phyloP scores from a whole-genome alignment of 2,329 filamentous ascomycete genomes.

The Apiospora malaysiana region DNA sequence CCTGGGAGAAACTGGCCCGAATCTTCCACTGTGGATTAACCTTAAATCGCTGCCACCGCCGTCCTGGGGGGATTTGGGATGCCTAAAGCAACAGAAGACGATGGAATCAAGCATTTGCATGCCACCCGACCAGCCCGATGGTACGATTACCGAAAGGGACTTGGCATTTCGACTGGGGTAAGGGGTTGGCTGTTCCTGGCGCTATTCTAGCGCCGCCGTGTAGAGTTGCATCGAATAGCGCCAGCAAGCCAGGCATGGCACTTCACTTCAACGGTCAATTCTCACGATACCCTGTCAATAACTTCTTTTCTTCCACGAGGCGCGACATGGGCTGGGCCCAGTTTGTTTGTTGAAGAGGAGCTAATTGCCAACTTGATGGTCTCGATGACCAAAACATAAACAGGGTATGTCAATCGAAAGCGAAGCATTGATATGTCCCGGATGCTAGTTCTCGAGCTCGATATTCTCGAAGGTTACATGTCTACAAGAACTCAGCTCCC shows the following conservation, averaged over 20 bases:
- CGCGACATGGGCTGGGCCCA: neutral
- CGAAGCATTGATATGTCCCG: neutral
- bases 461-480: too few species aligned
- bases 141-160: neutral
- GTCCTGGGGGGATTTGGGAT: neutral
- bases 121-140: neutral
- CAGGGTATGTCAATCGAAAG: neutral
- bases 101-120: neutral
- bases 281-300: too few species aligned
- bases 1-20: neutral
- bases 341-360: neutral
- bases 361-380: neutral
- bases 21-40: slow-evolving; percentile 1
- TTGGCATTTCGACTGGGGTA: neutral
- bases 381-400: neutral
- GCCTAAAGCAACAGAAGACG: neutral
- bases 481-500: too few species aligned
- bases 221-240: neutral
- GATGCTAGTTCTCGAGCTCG: too few species aligned
- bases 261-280: neutral
- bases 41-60: slow-evolving; percentile 3
- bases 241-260: neutral
- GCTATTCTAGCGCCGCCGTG: slow-evolving; percentile 4
- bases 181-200: neutral
- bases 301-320: neutral